Evolutionary conservation across 805 yeast species (phyloP).

Genomic region (Ogataea pini): DNA sequence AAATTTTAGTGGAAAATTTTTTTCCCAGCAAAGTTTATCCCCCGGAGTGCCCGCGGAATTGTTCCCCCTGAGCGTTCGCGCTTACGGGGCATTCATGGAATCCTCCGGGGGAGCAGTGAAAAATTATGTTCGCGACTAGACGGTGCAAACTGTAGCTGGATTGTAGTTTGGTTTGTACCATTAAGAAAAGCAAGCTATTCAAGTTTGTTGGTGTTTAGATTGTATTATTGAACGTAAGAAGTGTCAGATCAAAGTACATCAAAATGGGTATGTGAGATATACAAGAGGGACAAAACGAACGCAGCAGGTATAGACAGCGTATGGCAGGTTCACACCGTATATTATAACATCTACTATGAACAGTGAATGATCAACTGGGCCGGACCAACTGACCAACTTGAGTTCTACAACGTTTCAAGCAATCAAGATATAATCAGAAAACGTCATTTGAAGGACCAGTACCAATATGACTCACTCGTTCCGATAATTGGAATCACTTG

Average conservation of each 20-base stretch:
- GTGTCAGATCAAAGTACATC: conserved; percentile 12
- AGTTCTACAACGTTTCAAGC: too few relatives aligned
- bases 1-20: too few relatives aligned
- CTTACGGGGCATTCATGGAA: neutral
- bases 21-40: too few relatives aligned
- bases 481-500: too few relatives aligned
- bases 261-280: conserved; percentile 24
- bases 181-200: neutral
- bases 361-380: too few relatives aligned
- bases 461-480: too few relatives aligned
- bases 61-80: neutral
- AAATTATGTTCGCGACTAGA: conserved; percentile 2
- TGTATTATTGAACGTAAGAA: neutral
- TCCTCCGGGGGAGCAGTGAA: conserved; percentile 1
- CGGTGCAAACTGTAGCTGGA: neutral
- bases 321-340: too few relatives aligned
- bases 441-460: too few relatives aligned
- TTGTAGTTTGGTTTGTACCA: conserved; percentile 7
- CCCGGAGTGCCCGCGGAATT: too few relatives aligned
- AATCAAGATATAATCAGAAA: too few relatives aligned
- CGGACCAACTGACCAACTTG: too few relatives aligned
- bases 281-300: neutral
- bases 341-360: too few relatives aligned
- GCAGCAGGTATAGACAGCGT: neutral
- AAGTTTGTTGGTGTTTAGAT: neutral